A percentile compares a stretch with the other conserved stretches of the same genome.
Conservation (phyloP, 345 rosid genomes). For the Eucalyptus pumila region DNA sequence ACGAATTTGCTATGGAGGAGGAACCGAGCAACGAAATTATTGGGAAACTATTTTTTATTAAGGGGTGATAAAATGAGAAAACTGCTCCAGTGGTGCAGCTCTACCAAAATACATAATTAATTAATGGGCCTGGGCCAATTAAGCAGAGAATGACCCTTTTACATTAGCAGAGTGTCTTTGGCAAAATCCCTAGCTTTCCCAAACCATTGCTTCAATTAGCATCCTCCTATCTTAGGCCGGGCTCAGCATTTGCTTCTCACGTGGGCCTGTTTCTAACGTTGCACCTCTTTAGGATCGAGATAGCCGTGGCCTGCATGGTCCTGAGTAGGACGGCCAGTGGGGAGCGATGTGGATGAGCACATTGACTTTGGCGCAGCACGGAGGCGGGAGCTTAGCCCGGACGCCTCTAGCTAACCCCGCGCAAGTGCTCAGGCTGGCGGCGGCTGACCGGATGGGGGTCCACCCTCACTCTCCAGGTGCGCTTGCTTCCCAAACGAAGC, state of each 20-base stretch:
- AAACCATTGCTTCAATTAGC: not conserved
- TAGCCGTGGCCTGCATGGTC: conserved; percentile 54
- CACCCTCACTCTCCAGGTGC: too few relatives aligned
- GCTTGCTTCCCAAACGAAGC: too few relatives aligned
- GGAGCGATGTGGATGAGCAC: conserved; percentile 52
- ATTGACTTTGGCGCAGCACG: conserved; percentile 57
- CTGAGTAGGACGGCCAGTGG: conserved; percentile 59
- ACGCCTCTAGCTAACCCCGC: conserved; percentile 5
- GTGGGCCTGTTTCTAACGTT: conserved; percentile 47
- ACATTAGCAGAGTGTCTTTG: not conserved
- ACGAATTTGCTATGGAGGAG: not conserved
- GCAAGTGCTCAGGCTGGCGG: conserved; percentile 67
- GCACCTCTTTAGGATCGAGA: conserved; percentile 69
- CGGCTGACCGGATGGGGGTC: conserved; percentile 45
- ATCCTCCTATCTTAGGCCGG: not conserved
- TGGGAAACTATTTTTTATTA: too few relatives aligned
- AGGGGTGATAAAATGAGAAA: not conserved
- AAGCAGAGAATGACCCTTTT: not conserved
- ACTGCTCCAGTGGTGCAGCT: not conserved
- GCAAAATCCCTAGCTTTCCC: not conserved
- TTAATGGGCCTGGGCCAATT: not conserved
- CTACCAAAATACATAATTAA: not conserved
- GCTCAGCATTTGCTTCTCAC: not conserved
- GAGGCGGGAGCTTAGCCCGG: conserved; percentile 30
- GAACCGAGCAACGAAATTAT: too few relatives aligned